Evolutionary conservation across 192 early-diverging fungal species (phyloP), one percentile per base, ranked within the genome.

Genomic region (Haplosporangium gracile): DNA sequence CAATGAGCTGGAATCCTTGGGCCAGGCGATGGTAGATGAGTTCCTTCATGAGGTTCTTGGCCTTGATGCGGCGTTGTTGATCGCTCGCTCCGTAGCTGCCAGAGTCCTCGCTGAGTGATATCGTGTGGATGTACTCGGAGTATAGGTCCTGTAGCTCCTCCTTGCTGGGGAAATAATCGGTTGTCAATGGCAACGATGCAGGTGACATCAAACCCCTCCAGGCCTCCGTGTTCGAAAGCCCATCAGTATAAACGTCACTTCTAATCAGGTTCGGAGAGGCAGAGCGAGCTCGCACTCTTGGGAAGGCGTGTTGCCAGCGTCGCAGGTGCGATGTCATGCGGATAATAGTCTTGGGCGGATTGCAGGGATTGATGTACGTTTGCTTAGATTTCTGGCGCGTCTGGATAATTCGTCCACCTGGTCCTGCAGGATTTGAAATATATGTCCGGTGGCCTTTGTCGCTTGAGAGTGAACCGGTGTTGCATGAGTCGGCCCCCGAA

Each of bases 161-260:
- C 9, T 75, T 78, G 5, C 95, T 90, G 18, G 94, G 95, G 72
- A 95, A 94, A 70, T 92, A 97, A 78, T 98, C 96, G 0, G 96
- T 98, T 1, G 97, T 98, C 57, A 99, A 85, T 13, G 98, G 98
- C 51, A 99, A 87, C 81, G 96, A 97, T 18, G 98, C 98, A 0
- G 98, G 98, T 16, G 96, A 97, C 75, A 93, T 95, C 29, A 99
- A 78, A 6, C 97, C 97, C 70, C 93, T 94, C 98, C 98, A 99
- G 63, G 97, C 89, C 26, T 94, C 79, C 26, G 86, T 85, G 47
- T 86, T 90, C 20, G 77, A 87, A 36, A 86, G 36, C 2, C 84
- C 90, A 76, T 93, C 88, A 53, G 93, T 91, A 72, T 93, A 90
- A 72, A 92, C 85, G 69, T 90, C 83, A 76, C 88, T 85, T 39